A percentile compares a stretch with the other conserved stretches of the same genome.
Conservation (phyloP, 805 yeast species). For the Suhomyces sp. region DNA sequence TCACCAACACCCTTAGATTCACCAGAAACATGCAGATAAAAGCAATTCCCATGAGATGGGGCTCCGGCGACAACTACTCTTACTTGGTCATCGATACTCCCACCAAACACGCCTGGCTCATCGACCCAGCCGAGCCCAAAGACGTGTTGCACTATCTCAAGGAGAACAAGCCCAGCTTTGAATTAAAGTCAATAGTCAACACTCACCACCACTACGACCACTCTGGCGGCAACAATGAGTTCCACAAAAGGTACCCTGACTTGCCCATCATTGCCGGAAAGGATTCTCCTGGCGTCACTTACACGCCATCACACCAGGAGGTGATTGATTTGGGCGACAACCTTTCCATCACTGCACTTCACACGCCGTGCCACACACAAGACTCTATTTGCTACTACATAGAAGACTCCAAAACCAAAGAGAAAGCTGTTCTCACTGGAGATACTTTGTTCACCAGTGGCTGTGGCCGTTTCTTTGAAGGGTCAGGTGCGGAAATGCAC, state of each 20-base stretch:
- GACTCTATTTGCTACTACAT: constrained; percentile 90
- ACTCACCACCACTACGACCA: constrained; percentile 98
- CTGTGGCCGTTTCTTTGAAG: constrained; percentile 96
- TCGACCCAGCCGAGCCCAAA: constrained; percentile 88
- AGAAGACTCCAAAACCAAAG: constrained; percentile 57
- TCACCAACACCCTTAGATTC: background rate
- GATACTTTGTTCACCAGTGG: constrained; percentile 94
- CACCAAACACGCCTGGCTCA: constrained; percentile 69
- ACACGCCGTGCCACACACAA: constrained; percentile 97
- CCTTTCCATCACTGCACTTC: constrained; percentile 71
- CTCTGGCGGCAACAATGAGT: constrained; percentile 72
- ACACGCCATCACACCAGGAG: constrained; percentile 66
- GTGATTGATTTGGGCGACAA: constrained; percentile 60
- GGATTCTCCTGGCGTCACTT: constrained; percentile 70
- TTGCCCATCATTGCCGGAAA: constrained; percentile 80
- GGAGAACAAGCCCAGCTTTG: constrained; percentile 38
- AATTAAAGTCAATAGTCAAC: constrained; percentile 76
- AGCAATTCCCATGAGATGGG: constrained; percentile 92
- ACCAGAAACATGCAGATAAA: constrained; percentile 67
- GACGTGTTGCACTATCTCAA: constrained; percentile 51
- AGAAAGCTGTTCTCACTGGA: constrained; percentile 86
- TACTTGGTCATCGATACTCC: constrained; percentile 71
- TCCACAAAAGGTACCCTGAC: constrained; percentile 40
- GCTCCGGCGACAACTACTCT: constrained; percentile 86
- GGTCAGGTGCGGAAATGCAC: constrained; percentile 79